Conservation (phyloP, 2,329 filamentous ascomycete genomes). For the Sporothrix phasma region DNA sequence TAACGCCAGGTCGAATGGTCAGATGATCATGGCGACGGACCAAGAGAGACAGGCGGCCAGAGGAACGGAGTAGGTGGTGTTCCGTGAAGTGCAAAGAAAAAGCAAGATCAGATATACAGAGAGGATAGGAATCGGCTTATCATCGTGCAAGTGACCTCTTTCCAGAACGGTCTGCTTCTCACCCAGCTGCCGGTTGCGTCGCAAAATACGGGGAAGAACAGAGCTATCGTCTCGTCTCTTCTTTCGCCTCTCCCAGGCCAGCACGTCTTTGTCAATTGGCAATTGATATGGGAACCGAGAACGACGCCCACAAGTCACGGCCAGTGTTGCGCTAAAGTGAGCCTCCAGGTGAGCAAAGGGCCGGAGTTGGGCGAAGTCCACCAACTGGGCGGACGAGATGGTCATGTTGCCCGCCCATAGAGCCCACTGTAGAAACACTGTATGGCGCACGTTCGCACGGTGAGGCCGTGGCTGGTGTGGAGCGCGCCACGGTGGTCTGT, state of each 20-base stretch:
- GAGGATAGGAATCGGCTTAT: neutral
- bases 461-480: conserved; percentile 1
- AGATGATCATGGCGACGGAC: neutral
- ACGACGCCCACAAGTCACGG: neutral
- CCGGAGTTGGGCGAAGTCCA: conserved; percentile 12
- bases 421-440: neutral
- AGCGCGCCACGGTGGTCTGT: conserved; percentile 7
- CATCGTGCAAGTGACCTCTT: neutral
- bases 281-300: neutral
- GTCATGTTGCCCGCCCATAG: neutral
- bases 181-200: neutral
- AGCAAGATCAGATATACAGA: neutral
- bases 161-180: neutral
- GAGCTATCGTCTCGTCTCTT: neutral
- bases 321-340: neutral
- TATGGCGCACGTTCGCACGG: neutral
- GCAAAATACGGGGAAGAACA: neutral
- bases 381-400: neutral
- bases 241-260: neutral
- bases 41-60: neutral
- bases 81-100: neutral
- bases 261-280: conserved; percentile 7
- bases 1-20: neutral
- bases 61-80: neutral
- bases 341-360: neutral